phyloP scores from a whole-genome alignment of 768 basidiomycete species.

The Lactarius indigo region DNA sequence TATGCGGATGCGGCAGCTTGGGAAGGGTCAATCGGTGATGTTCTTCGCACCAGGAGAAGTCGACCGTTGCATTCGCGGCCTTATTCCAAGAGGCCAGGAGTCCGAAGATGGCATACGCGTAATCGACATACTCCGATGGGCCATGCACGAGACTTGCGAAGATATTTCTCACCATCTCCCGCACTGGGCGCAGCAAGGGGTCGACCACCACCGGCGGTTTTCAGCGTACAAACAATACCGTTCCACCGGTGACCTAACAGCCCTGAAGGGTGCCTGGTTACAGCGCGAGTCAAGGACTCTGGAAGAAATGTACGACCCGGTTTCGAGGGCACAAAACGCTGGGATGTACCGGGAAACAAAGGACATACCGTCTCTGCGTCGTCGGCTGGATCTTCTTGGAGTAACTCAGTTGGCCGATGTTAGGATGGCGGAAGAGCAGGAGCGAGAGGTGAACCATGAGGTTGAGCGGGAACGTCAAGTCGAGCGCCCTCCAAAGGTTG shows the following conservation, averaged over 20 bases:
- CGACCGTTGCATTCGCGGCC: constrained; percentile 5
- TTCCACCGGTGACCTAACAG: background rate
- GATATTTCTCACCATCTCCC: constrained; percentile 10
- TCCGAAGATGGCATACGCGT: background rate
- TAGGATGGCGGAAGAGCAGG: constrained; percentile 13
- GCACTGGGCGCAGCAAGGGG: constrained; percentile 7
- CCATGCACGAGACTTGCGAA: constrained; percentile 9
- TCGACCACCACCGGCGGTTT: background rate
- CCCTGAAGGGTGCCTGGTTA: background rate
- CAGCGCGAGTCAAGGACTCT: background rate
- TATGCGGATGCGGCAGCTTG: constrained; percentile 14
- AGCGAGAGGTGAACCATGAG: constrained; percentile 10
- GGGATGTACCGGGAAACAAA: background rate
- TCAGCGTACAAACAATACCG: background rate
- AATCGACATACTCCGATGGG: constrained; percentile 10
- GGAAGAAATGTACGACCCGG: constrained; percentile 1
- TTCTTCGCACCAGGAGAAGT: constrained; percentile 13
- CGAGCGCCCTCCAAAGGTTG: background rate
- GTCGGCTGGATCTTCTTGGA: background rate
- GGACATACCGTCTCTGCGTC: background rate
- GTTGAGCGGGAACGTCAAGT: background rate
- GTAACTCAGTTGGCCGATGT: background rate
- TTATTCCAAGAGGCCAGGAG: background rate
- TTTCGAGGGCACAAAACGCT: background rate
- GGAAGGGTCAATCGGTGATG: constrained; percentile 8